These are phyloP conservation scores for Turritis glabra DNA, from an alignment of 345 rosid genomes.

Conservation along the genomic window DNA sequence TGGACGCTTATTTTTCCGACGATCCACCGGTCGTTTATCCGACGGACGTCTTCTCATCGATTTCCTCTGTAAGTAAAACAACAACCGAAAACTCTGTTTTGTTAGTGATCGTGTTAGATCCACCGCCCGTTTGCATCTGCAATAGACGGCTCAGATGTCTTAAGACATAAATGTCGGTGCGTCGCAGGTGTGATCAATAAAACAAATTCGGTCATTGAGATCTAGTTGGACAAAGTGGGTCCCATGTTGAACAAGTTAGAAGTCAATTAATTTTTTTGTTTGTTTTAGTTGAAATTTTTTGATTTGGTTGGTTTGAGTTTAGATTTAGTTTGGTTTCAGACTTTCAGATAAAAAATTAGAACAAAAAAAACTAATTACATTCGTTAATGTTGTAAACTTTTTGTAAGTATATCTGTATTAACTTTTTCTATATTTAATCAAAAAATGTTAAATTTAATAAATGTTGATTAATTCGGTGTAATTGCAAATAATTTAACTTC, in stretches of 20 bases:
- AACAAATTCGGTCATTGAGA: background rate
- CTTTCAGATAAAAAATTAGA: background rate
- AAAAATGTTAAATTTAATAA: too few relatives aligned
- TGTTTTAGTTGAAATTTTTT: background rate
- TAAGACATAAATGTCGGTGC: constrained; percentile 23
- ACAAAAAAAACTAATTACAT: too few relatives aligned
- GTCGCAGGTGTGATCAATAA: background rate
- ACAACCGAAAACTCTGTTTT: background rate
- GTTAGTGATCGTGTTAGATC: background rate
- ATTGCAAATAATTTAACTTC: background rate
- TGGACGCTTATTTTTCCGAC: constrained; percentile 46
- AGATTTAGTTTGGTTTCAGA: background rate
- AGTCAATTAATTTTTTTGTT: background rate
- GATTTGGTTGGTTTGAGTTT: background rate
- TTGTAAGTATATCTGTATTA: too few relatives aligned
- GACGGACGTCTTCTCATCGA: constrained; percentile 84
- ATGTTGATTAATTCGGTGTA: background rate
- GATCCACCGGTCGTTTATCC: constrained; percentile 73
- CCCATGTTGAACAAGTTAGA: background rate
- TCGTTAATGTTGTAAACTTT: background rate
- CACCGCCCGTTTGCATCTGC: constrained; percentile 1
- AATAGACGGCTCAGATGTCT: constrained; percentile 12
- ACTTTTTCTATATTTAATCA: too few relatives aligned
- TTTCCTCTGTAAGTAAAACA: constrained; percentile 64
- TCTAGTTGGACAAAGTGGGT: constrained; percentile 10